A percentile compares a stretch with the other conserved stretches of the same genome.
phyloP scores from a whole-genome alignment of 371 early-diverging fungal species.

The Entomophthora muscae region DNA sequence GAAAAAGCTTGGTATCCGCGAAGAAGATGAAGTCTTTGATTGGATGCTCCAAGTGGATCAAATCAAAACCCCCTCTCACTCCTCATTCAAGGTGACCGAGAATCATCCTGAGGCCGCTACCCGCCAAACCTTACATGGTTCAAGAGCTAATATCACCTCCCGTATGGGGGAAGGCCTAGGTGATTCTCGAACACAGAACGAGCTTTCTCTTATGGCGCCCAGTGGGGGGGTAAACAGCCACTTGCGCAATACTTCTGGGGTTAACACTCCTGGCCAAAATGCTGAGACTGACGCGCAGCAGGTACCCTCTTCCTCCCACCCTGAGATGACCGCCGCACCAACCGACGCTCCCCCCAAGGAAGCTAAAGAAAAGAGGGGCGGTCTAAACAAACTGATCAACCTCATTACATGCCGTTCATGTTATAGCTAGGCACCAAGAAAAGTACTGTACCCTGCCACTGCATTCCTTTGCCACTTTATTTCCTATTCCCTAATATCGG shows the following conservation, averaged over 20 bases:
- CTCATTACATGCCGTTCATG: constrained; percentile 6
- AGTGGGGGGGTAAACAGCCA: background rate
- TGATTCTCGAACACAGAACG: background rate
- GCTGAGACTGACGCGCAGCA: background rate
- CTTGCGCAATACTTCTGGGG: background rate
- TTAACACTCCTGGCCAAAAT: background rate
- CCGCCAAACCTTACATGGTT: constrained; percentile 1
- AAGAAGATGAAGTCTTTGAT: constrained; percentile 8
- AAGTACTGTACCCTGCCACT: background rate
- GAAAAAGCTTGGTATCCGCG: background rate
- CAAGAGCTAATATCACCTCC: background rate
- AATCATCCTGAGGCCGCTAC: constrained; percentile 3
- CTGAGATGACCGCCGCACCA: background rate
- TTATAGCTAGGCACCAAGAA: background rate
- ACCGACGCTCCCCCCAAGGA: background rate
- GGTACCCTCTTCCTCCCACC: background rate
- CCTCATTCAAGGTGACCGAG: background rate
- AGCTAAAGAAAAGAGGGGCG: background rate
- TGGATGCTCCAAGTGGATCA: constrained; percentile 8
- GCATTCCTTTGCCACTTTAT: background rate
- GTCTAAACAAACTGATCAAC: background rate
- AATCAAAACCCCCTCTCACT: background rate
- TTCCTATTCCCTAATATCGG: background rate
- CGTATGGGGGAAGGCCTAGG: background rate
- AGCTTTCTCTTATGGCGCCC: background rate